phyloP scores from a whole-genome alignment of 108 stramenopile genomes.

The Skeletonema menzelii region DNA sequence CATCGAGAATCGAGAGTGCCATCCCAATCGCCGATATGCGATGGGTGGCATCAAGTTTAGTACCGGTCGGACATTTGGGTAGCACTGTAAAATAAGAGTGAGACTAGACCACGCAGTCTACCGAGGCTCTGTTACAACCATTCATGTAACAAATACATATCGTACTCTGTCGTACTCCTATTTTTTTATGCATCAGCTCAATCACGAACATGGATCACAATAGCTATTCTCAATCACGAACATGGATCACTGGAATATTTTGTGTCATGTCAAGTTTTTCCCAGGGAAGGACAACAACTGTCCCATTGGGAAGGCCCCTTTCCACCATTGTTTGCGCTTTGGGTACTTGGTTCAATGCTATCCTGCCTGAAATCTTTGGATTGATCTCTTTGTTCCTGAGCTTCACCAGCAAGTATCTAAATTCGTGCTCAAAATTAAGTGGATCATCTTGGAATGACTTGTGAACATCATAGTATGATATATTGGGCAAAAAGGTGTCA shows the following conservation, averaged over 20 bases:
- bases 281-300: slow-evolving; percentile 66
- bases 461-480: slow-evolving; percentile 50
- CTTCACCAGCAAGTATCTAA: slow-evolving; percentile 51
- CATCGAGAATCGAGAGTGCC: too few relatives aligned
- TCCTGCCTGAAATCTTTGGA: slow-evolving; percentile 62
- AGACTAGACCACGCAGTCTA: too few relatives aligned
- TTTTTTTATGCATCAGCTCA: too few relatives aligned
- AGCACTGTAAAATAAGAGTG: too few relatives aligned
- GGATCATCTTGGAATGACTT: slow-evolving; percentile 51
- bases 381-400: slow-evolving; percentile 55
- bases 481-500: slow-evolving; percentile 38
- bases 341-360: slow-evolving; percentile 61
- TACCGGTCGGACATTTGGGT: too few relatives aligned
- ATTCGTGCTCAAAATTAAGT: slow-evolving; percentile 45
- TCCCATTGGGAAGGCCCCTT: slow-evolving; percentile 53
- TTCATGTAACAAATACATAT: too few relatives aligned
- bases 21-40: too few relatives aligned
- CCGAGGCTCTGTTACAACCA: too few relatives aligned
- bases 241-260: background rate
- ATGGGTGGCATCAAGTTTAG: background rate
- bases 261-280: slow-evolving; percentile 28
- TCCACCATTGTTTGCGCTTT: slow-evolving; percentile 59
- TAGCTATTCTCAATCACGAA: background rate
- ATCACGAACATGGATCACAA: too few relatives aligned
- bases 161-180: too few relatives aligned